phyloP scores from a whole-genome alignment of 2,329 filamentous ascomycete genomes.

The Aspergillus viridinutans region DNA sequence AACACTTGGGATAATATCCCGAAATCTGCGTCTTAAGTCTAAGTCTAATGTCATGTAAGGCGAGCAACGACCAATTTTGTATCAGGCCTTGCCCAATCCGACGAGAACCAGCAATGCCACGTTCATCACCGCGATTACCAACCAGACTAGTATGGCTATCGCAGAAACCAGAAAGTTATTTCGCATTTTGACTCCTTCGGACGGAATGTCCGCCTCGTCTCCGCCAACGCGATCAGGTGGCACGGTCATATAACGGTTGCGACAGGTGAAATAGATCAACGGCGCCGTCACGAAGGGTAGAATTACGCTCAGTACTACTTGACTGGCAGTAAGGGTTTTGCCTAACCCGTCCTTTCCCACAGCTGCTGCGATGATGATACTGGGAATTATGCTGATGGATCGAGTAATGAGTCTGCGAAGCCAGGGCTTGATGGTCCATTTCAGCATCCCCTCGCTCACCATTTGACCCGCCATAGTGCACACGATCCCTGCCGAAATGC shows the following conservation, averaged over 20 bases:
- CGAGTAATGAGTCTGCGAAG: conserved; percentile 72
- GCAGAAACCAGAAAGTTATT: conserved; percentile 64
- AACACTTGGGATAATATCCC: not conserved
- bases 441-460: conserved; percentile 77
- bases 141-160: conserved; percentile 63
- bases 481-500: conserved; percentile 76
- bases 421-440: conserved; percentile 73
- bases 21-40: not conserved
- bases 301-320: conserved; percentile 74
- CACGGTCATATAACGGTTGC: conserved; percentile 75
- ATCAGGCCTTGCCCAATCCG: conserved; percentile 50
- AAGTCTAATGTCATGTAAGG: not conserved
- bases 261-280: conserved; percentile 79
- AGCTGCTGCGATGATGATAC: conserved; percentile 76
- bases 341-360: conserved; percentile 68
- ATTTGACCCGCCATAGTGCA: conserved; percentile 89
- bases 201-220: conserved; percentile 24
- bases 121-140: conserved; percentile 73
- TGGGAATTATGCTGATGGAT: conserved; percentile 74
- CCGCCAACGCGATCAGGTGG: conserved; percentile 40
- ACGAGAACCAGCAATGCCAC: conserved; percentile 67
- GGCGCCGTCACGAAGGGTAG: conserved; percentile 80
- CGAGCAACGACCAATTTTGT: not conserved
- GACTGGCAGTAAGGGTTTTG: conserved; percentile 67
- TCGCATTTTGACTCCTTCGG: conserved; percentile 57